Percentiles rank a stretch among this genome's conserved stretches.
Evolutionary conservation across 306 rosid genomes (phyloP).

Genomic region (Rosa lucieae): DNA sequence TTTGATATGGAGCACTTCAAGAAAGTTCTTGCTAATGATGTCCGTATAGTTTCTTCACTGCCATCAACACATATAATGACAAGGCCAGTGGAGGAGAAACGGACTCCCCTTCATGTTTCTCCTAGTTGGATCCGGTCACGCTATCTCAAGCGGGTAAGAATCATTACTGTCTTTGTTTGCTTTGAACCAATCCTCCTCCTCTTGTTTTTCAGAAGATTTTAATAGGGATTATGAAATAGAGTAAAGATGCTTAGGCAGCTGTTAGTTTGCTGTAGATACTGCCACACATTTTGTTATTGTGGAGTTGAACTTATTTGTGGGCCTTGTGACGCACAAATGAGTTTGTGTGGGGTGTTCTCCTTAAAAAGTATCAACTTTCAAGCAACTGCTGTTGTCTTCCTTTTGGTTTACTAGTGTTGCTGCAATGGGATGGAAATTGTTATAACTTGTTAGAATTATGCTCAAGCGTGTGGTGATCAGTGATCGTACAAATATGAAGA

Average conservation of each 20-base stretch:
- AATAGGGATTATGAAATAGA: background rate
- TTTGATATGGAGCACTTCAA: slow-evolving; percentile 94
- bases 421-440: background rate
- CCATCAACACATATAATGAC: slow-evolving; percentile 90
- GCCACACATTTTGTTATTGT: background rate
- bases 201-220: background rate
- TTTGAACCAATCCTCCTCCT: background rate
- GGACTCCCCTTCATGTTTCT: slow-evolving; percentile 68
- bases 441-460: background rate
- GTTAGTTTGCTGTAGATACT: background rate
- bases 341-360: slow-evolving; percentile 9
- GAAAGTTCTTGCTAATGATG: slow-evolving; percentile 73
- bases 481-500: background rate
- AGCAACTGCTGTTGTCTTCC: background rate
- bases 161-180: slow-evolving; percentile 15
- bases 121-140: slow-evolving; percentile 81
- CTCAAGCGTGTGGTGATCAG: background rate
- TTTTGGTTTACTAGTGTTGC: background rate
- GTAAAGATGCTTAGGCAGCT: slow-evolving; percentile 7
- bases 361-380: background rate
- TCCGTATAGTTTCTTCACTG: slow-evolving; percentile 74
- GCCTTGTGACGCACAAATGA: background rate
- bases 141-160: slow-evolving; percentile 73
- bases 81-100: slow-evolving; percentile 78
- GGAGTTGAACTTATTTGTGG: slow-evolving; percentile 16